Conservation (phyloP, 2,329 filamentous ascomycete genomes). For the Ceratocystis huliohia region DNA sequence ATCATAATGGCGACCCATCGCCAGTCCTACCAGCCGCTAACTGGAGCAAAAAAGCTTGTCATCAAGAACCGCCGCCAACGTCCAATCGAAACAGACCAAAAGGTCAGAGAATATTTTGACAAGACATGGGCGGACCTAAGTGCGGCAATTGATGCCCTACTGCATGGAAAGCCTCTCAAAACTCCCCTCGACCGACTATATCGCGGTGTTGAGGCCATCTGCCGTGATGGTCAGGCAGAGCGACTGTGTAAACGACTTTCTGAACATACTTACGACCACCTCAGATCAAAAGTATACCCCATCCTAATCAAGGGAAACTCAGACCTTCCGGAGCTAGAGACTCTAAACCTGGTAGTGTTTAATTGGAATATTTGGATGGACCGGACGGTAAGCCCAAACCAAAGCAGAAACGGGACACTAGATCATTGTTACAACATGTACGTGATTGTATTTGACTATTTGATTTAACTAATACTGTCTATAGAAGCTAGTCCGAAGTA, state of each 20-base stretch:
- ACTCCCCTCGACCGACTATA: constrained; percentile 81
- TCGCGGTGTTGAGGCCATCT: constrained; percentile 81
- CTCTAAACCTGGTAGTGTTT: constrained; percentile 43
- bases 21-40: constrained; percentile 44
- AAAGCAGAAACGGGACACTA: background rate
- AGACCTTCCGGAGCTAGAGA: constrained; percentile 42
- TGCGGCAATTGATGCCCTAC: constrained; percentile 59
- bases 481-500: constrained; percentile 64
- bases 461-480: constrained; percentile 12
- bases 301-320: constrained; percentile 39
- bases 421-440: too few relatives aligned
- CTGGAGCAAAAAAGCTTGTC: constrained; percentile 72
- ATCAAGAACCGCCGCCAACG: constrained; percentile 73
- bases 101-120: constrained; percentile 63
- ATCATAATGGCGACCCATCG: background rate
- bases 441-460: background rate
- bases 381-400: constrained; percentile 17
- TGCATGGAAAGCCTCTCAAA: constrained; percentile 49
- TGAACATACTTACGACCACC: constrained; percentile 52
- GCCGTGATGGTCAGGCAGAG: constrained; percentile 60
- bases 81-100: constrained; percentile 36
- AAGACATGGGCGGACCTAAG: constrained; percentile 64
- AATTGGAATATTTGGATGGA: constrained; percentile 65
- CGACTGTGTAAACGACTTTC: constrained; percentile 55
- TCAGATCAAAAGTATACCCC: constrained; percentile 48